Evolutionary conservation across 129 eudicot species (phyloP), one percentile per base, ranked within the genome.

Genomic region (Centrapalus pauciflorus): DNA sequence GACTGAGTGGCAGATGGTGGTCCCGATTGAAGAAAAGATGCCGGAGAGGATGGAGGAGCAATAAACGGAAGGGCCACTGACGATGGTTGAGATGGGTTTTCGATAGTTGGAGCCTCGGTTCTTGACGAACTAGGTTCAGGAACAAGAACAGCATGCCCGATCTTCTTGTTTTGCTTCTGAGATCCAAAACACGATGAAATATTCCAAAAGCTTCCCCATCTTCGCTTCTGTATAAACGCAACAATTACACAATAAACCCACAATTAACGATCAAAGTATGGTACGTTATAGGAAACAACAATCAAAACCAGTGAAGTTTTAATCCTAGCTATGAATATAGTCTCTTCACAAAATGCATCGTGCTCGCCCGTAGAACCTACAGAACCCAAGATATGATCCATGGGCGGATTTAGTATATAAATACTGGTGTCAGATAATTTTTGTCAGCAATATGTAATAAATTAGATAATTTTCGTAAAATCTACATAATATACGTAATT

Each of bases 11-110:
- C 84, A 5, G 99, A 94, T 13, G 87, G 88, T 61, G 96, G 90
- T 64, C 76, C 97, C 2, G 99, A 94, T n/a, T 81, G 93, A 43
- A 89, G 83, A 52, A 86, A 89, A 48, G 99, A 94, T 25, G 95
- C 97, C 3, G 99, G 99, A 54, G 99, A 94, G 10, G 99, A 94
- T 20, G 99, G 99, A 10, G 99, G 99, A 7, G 97, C 99, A 13
- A 77, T 74, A 28, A 94, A 89, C 8, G 99, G 97, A n/a, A 84
- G 72, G 16, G 58, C 63, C 7, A 80, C 62, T 2, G 90, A 60
- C 29, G 90, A 58, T 23, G 96, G 32, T 74, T 80, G 95, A 55
- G 77, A 38, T 26, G 79, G 52, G 72, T 67, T 77, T 68, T 80
- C 73, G 5, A 55, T 49, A 45, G 75, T 34, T 54, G 81, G 51